Percentiles rank a stretch among this genome's conserved stretches.
These are phyloP conservation scores for Penicillium tannophilum DNA, from an alignment of 495 filamentous ascomycete genomes.

Conservation along the genomic window DNA sequence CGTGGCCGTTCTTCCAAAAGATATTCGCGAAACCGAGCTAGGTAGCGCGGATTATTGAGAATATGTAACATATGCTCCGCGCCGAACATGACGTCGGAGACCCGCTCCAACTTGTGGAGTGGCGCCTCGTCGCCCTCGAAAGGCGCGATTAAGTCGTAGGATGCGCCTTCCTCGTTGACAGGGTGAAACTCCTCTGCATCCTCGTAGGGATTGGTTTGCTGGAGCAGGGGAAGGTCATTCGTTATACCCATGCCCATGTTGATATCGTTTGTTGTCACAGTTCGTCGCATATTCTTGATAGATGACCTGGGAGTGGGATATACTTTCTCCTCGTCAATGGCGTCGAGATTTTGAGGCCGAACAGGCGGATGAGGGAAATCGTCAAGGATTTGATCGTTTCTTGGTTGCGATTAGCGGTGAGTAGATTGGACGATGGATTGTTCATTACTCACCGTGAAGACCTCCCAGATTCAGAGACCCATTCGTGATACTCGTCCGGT, in stretches of 20 bases:
- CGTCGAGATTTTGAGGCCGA: slow-evolving; percentile 19
- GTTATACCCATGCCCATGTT: not conserved
- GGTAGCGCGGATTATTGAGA: slow-evolving; percentile 65
- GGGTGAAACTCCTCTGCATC: slow-evolving; percentile 31
- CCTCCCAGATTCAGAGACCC: slow-evolving; percentile 27
- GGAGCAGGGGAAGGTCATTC: slow-evolving; percentile 28
- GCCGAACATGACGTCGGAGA: slow-evolving; percentile 66
- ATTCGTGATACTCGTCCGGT: slow-evolving; percentile 31
- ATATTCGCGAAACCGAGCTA: slow-evolving; percentile 64
- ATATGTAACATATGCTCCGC: slow-evolving; percentile 60
- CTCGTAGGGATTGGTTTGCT: slow-evolving; percentile 29
- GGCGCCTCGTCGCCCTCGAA: slow-evolving; percentile 30
- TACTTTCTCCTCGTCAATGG: slow-evolving; percentile 24
- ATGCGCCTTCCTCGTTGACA: slow-evolving; percentile 31
- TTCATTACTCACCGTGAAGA: slow-evolving; percentile 20
- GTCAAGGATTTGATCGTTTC: slow-evolving; percentile 28
- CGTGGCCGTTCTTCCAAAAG: slow-evolving; percentile 71
- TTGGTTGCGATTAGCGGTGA: slow-evolving; percentile 2
- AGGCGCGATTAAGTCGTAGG: slow-evolving; percentile 35
- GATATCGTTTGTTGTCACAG: slow-evolving; percentile 18
- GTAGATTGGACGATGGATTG: not conserved
- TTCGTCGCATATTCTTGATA: slow-evolving; percentile 28
- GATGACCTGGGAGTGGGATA: slow-evolving; percentile 25
- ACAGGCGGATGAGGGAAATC: slow-evolving; percentile 28
- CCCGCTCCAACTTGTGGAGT: slow-evolving; percentile 54